These are phyloP conservation scores for Amanita molliuscula DNA, from an alignment of 768 basidiomycete species.

Conservation along the genomic window DNA sequence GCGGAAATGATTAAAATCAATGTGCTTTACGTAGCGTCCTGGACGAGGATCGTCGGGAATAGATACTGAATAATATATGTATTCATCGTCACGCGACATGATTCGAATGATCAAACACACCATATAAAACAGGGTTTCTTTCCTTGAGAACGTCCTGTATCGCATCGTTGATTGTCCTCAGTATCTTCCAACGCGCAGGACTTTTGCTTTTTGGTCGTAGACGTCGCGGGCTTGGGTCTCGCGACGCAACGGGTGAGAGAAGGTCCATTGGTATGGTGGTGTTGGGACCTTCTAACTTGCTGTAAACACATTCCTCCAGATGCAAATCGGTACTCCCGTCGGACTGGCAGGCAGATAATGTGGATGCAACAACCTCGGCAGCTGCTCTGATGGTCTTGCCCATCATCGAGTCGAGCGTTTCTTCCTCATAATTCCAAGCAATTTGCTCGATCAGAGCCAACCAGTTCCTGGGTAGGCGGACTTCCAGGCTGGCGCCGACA, in stretches of 20 bases:
- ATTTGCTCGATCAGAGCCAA: constrained; percentile 74
- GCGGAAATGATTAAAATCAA: constrained; percentile 95
- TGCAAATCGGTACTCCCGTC: constrained; percentile 34
- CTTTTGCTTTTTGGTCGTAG: constrained; percentile 69
- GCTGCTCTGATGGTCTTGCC: constrained; percentile 59
- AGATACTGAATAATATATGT: constrained; percentile 39
- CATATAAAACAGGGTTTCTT: constrained; percentile 60
- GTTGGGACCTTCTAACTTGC: constrained; percentile 51
- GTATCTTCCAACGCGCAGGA: constrained; percentile 76
- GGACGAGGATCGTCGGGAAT: constrained; percentile 60
- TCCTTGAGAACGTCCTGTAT: constrained; percentile 60
- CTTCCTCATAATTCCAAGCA: constrained; percentile 60
- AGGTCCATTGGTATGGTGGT: constrained; percentile 64
- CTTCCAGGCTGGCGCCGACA: constrained; percentile 48
- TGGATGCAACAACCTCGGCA: constrained; percentile 43
- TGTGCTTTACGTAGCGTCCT: constrained; percentile 71
- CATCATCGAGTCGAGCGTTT: constrained; percentile 54
- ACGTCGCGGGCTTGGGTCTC: constrained; percentile 75
- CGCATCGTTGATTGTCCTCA: constrained; percentile 71
- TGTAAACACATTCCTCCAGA: constrained; percentile 53
- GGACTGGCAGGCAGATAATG: constrained; percentile 27
- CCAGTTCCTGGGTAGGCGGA: constrained; percentile 79
- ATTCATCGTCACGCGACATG: constrained; percentile 1
- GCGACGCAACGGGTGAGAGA: constrained; percentile 70
- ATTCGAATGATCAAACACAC: constrained; percentile 28